Evolutionary conservation across 345 rosid genomes (phyloP), one percentile per base, ranked within the genome.

Genomic region (Raphanus sativus): DNA sequence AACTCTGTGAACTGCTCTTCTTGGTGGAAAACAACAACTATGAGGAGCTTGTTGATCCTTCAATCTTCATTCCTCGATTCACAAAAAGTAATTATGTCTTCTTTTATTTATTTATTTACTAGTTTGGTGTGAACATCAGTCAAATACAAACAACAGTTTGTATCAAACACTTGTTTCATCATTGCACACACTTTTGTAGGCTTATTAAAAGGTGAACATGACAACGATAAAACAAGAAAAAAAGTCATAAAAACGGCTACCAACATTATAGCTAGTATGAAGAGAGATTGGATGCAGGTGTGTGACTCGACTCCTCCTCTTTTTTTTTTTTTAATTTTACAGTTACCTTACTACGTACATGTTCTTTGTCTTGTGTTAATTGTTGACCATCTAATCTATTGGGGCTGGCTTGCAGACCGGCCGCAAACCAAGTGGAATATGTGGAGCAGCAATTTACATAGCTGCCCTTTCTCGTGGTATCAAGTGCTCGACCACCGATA

Each of bases 401-500:
- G 21, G 21, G 21, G 21, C 21, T 40, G 52, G 52, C 15, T 42
- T 42, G 52, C 52, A 42, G 52, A 42, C 52, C 52, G 2, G 52
- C 52, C n/a, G 15, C 15, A 42, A 42, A 42, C 52, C 4, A 42
- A 42, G 52, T 1, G 52, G 52, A 42, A 42, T 38, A 38, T 38
- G 45, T 38, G 45, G 45, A 2, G 45, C 45, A 38, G 45, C 45
- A 38, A 38, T 38, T 38, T 38, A 38, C 45, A 38, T 38, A 38
- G 45, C 45, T 38, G 45, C 45, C 45, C 45, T 38, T 38, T 38
- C 45, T 38, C 45, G 9, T 38, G 94, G 90, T 21, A 21, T 21
- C 21, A 21, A 21, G 21, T 21, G 21, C 21, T 21, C 21, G 21
- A 21, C 21, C 21, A 21, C 21, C 21, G 21, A 21, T 56, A 85